These are phyloP conservation scores for Dryas drummondii DNA, from an alignment of 306 rosid species.

Conservation along the genomic window DNA sequence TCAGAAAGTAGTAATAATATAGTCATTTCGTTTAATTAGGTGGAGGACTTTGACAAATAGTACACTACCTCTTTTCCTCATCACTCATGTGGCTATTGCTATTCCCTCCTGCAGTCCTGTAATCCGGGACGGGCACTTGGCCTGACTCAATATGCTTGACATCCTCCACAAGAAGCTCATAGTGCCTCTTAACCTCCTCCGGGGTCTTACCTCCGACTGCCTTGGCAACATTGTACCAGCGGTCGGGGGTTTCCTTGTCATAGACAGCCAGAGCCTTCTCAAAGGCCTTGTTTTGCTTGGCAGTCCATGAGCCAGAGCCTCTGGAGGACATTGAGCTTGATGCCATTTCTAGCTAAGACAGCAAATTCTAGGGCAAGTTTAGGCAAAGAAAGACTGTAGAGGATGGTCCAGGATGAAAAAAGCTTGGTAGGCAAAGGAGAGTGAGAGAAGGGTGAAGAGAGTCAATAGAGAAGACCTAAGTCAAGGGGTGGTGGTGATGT, in stretches of 20 bases:
- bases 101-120: conserved; percentile 42
- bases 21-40: not conserved
- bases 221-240: conserved; percentile 86
- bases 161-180: conserved; percentile 72
- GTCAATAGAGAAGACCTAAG: conserved; percentile 19
- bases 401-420: not conserved
- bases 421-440: conserved; percentile 7
- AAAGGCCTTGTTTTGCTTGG: conserved; percentile 86
- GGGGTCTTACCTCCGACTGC: conserved; percentile 86
- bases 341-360: conserved; percentile 43
- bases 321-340: conserved; percentile 70
- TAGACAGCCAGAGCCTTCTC: conserved; percentile 86
- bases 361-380: too few relatives aligned
- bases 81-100: conserved; percentile 20
- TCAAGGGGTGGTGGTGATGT: conserved; percentile 33
- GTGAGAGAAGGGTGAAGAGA: conserved; percentile 9
- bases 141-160: conserved; percentile 82
- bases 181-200: conserved; percentile 81
- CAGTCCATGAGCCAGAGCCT: conserved; percentile 69
- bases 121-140: conserved; percentile 70
- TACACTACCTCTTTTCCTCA: conserved; percentile 57
- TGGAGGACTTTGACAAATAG: not conserved
- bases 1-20: not conserved
- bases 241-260: conserved; percentile 91
- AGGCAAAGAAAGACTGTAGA: not conserved